Base-by-base conservation (phyloP, 2,329 filamentous ascomycete species). In the Botryotinia narcissicola region DNA sequence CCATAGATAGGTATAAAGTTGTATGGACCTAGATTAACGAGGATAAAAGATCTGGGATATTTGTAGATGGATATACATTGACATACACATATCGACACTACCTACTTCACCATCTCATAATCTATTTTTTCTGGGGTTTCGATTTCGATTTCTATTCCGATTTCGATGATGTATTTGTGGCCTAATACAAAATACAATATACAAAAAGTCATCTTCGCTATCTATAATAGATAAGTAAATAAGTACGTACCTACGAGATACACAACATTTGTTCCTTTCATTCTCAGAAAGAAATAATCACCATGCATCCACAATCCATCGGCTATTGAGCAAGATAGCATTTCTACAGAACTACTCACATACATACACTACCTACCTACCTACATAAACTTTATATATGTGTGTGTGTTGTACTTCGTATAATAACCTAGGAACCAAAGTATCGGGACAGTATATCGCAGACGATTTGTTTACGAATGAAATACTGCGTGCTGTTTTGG, bases 61-160 rank as follows among this genome's bases (percentile, higher is more conserved):
- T 16, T 12, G 2, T n/a, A n/a, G 48, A 16, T 54, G 6, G 25
- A n/a, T n/a, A 16, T 14, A 16, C 0, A n/a, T 54, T n/a, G 7
- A n/a, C n/a, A n/a, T 14, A 1, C 14, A 6, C 1, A 54, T n/a
- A n/a, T 54, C 0, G 7, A 51, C 12, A 54, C 2, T n/a, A 9
- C 25, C 12, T 7, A n/a, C 5, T 12, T 54, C 25, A 16, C 12
- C 1, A 7, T 54, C 25, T n/a, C 1, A 16, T 1, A 3, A n/a
- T n/a, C 1, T 16, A 7, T 6, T 54, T 51, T n/a, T 2, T 51
- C 48, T 51, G 25, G 25, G 22, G 25, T 3, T 6, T 25, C 46
- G 12, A 42, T 42, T 12, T 42, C 40, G 46, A 22, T 25, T 25
- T 25, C 46, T 4, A 25, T 25, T 25, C n/a, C 46, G 12, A 42